Conservation (phyloP, 2,329 filamentous ascomycete genomes). For the Arthroderma uncinatum region DNA sequence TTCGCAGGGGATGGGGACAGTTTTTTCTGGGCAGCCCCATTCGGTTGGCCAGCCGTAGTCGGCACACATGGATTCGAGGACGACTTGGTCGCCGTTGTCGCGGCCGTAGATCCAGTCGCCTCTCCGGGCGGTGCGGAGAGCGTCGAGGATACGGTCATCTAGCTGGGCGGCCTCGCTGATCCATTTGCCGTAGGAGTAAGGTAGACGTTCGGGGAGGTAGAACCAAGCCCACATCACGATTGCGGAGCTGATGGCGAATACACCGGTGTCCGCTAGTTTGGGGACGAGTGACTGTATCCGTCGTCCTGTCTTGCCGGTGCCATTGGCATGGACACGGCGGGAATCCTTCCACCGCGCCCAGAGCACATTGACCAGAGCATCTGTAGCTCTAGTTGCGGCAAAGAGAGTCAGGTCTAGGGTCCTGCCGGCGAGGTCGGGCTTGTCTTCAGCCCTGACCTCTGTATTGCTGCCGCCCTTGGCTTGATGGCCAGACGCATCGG, state of each 20-base stretch:
- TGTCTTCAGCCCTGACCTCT: slow-evolving; percentile 1
- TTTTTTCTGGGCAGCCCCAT: slow-evolving; percentile 61
- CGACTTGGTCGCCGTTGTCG: slow-evolving; percentile 56
- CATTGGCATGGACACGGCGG: slow-evolving; percentile 22
- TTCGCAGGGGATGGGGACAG: slow-evolving; percentile 67
- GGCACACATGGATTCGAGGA: slow-evolving; percentile 60
- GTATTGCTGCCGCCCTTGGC: background rate
- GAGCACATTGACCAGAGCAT: slow-evolving; percentile 55
- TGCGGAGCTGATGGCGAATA: slow-evolving; percentile 62
- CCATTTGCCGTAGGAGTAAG: slow-evolving; percentile 67
- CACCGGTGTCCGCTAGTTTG: slow-evolving; percentile 49
- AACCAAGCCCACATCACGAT: slow-evolving; percentile 87
- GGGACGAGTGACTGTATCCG: slow-evolving; percentile 33
- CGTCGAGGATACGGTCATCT: slow-evolving; percentile 61
- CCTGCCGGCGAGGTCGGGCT: slow-evolving; percentile 49
- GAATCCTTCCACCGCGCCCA: slow-evolving; percentile 45
- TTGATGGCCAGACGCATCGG: background rate
- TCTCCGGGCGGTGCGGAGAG: slow-evolving; percentile 54
- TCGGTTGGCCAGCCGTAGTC: slow-evolving; percentile 57
- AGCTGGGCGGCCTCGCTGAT: slow-evolving; percentile 66
- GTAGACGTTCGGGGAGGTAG: slow-evolving; percentile 60
- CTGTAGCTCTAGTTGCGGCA: slow-evolving; percentile 57
- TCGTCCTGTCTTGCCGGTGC: slow-evolving; percentile 16
- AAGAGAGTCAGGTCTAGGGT: slow-evolving; percentile 79
- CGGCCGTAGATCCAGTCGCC: slow-evolving; percentile 60